Percentiles rank a stretch among this genome's conserved stretches.
Conservation (phyloP, 108 stramenopile species). For the Fragilaria crotonensis region DNA sequence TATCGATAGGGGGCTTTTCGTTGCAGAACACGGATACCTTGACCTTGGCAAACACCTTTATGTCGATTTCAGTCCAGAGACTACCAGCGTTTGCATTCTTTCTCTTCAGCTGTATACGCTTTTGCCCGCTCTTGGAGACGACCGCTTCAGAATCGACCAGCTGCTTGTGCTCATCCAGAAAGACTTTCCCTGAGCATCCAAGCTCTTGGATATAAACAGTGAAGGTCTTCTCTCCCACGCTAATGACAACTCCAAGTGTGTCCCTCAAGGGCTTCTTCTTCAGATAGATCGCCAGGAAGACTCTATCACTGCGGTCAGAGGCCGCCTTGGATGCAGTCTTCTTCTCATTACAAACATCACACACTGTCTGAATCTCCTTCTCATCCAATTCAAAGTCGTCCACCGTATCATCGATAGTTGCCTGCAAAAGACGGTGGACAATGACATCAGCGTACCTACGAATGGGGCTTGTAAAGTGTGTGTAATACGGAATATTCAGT, state of each 20-base stretch:
- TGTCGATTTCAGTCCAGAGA: conserved; percentile 35
- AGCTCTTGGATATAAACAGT: conserved; percentile 74
- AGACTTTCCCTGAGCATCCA: conserved; percentile 53
- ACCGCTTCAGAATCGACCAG: conserved; percentile 36
- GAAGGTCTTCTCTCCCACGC: conserved; percentile 78
- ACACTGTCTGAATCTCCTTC: conserved; percentile 41
- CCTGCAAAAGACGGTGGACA: conserved; percentile 88
- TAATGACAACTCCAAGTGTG: conserved; percentile 59
- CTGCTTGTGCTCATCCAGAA: conserved; percentile 71
- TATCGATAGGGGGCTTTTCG: conserved; percentile 66
- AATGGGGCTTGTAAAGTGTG: conserved; percentile 95
- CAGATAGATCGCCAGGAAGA: conserved; percentile 82
- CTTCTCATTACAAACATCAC: conserved; percentile 85
- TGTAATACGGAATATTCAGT: conserved; percentile 96
- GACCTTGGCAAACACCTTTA: conserved; percentile 63
- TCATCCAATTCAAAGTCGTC: conserved; percentile 41
- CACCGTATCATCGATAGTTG: conserved; percentile 71
- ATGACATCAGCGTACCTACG: conserved; percentile 94
- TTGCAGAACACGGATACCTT: conserved; percentile 59
- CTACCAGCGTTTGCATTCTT: conserved; percentile 17
- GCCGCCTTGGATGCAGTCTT: conserved; percentile 83
- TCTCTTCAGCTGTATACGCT: conserved; percentile 9
- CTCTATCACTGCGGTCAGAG: conserved; percentile 78
- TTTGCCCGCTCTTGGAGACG: conserved; percentile 17
- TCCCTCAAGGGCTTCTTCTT: conserved; percentile 47